Percentiles rank a stretch among this genome's conserved stretches.
phyloP scores from a whole-genome alignment of 2,329 filamentous ascomycete species.

The Chaetomium strumarium region DNA sequence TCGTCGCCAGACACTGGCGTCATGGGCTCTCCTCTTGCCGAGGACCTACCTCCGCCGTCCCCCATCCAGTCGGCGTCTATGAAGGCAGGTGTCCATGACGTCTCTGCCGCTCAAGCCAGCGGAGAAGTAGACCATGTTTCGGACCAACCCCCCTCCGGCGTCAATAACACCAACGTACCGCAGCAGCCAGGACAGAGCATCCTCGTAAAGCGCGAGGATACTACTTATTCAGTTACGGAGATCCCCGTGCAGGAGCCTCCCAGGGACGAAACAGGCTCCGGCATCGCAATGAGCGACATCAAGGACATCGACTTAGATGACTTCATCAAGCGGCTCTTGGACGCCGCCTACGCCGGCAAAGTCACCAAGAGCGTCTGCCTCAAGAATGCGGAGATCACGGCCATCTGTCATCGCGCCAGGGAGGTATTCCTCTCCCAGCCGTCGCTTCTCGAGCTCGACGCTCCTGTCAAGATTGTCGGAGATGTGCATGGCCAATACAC shows the following conservation, averaged over 20 bases:
- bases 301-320: slow-evolving; percentile 94
- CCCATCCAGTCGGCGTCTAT: slow-evolving; percentile 74
- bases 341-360: slow-evolving; percentile 93
- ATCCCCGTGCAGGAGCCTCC: slow-evolving; percentile 38
- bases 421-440: slow-evolving; percentile 90
- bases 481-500: slow-evolving; percentile 97
- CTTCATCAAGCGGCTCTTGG: slow-evolving; percentile 89
- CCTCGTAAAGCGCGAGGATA: slow-evolving; percentile 71
- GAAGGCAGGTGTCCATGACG: slow-evolving; percentile 67
- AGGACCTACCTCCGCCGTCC: slow-evolving; percentile 68
- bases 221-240: slow-evolving; percentile 58
- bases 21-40: slow-evolving; percentile 41
- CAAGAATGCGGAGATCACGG: slow-evolving; percentile 94
- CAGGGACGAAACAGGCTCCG: slow-evolving; percentile 42
- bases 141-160: slow-evolving; percentile 73
- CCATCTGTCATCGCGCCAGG: slow-evolving; percentile 82
- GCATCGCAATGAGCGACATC: slow-evolving; percentile 80
- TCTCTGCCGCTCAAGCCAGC: slow-evolving; percentile 72
- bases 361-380: slow-evolving; percentile 96
- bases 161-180: slow-evolving; percentile 49
- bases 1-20: slow-evolving; percentile 38
- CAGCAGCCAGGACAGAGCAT: slow-evolving; percentile 84
- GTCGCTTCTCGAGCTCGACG: slow-evolving; percentile 82
- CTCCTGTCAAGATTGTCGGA: slow-evolving; percentile 95
- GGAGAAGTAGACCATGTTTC: slow-evolving; percentile 95